phyloP scores from a whole-genome alignment of 257 asterid genomes.

The Knoxia roxburghii region DNA sequence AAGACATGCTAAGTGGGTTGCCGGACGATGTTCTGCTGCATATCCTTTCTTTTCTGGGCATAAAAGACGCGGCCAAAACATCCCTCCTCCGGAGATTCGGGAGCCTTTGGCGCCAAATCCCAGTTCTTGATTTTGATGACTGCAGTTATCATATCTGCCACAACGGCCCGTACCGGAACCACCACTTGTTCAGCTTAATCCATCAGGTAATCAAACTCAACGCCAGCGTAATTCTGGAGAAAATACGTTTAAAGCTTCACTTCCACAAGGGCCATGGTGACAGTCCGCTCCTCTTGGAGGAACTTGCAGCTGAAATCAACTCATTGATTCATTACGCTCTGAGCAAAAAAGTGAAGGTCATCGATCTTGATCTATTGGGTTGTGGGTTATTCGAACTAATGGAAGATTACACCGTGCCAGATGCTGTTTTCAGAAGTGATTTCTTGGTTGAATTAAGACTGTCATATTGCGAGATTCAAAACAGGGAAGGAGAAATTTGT shows the following conservation, averaged over 20 bases:
- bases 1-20: conserved; percentile 23
- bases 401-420: conserved; percentile 23
- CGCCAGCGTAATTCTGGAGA: conserved; percentile 11
- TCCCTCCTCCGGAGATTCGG: conserved; percentile 24
- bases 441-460: conserved; percentile 20
- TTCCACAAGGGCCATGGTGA: conserved; percentile 4
- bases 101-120: conserved; percentile 24
- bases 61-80: conserved; percentile 22
- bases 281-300: neutral
- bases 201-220: conserved; percentile 18
- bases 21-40: conserved; percentile 28
- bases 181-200: conserved; percentile 16
- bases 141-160: conserved; percentile 9
- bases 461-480: conserved; percentile 20
- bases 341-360: conserved; percentile 25
- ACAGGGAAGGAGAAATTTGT: conserved; percentile 1
- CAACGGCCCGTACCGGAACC: conserved; percentile 1
- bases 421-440: conserved; percentile 20
- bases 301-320: conserved; percentile 14
- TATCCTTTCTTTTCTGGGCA: conserved; percentile 28
- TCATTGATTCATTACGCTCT: conserved; percentile 25
- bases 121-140: conserved; percentile 23
- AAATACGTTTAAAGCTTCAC: conserved; percentile 16
- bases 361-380: conserved; percentile 25
- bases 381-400: neutral